Conservation (phyloP, 2,329 filamentous ascomycete genomes). For the Colletotrichum sidae region DNA sequence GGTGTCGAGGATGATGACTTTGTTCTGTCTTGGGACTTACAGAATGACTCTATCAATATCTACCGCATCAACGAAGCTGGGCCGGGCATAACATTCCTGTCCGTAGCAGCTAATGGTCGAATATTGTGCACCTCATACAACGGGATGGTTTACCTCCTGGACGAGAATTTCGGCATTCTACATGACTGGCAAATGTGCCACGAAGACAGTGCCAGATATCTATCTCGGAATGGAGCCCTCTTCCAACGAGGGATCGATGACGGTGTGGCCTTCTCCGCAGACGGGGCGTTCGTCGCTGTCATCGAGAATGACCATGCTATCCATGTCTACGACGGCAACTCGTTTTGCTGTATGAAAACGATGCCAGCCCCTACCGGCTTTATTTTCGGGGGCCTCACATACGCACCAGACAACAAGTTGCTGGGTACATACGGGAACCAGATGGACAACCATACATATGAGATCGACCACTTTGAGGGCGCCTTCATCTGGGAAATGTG, state of each 20-base stretch:
- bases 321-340: background rate
- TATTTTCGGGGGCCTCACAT: too few species aligned
- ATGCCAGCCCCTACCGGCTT: too few species aligned
- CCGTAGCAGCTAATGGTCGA: background rate
- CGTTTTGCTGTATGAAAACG: too few species aligned
- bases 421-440: too few species aligned
- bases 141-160: background rate
- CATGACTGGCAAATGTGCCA: background rate
- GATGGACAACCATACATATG: too few species aligned
- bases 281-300: background rate
- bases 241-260: background rate
- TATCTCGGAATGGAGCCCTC: background rate
- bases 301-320: background rate
- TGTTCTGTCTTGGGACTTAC: too few species aligned
- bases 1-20: too few species aligned
- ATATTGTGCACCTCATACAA: background rate
- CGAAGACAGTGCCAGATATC: rapidly evolving
- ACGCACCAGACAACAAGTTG: too few species aligned
- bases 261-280: background rate
- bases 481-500: too few species aligned
- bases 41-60: background rate
- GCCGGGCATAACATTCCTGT: background rate
- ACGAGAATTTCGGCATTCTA: background rate
- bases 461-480: too few species aligned
- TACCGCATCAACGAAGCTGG: too few species aligned